Evolutionary conservation across 2,329 filamentous ascomycete genomes (phyloP), one percentile per base, ranked within the genome.

Genomic region (Penicillium sp.): DNA sequence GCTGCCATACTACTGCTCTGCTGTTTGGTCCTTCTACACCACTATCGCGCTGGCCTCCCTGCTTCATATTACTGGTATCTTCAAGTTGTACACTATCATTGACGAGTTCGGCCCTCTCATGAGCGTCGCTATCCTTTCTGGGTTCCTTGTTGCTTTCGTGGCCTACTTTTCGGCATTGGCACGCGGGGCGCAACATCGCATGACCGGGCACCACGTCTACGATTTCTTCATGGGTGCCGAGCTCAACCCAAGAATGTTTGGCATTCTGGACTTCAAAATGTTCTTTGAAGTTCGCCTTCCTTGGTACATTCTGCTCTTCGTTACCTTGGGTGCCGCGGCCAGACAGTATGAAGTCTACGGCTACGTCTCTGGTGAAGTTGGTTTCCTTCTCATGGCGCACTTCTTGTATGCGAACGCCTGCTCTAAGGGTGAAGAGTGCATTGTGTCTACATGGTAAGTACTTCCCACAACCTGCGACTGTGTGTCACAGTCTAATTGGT

Each of bases 141-240:
- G 91, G 52, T 96, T 87, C 72, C 64, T 91, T 35, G 87, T 95
- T 60, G 83, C 84, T 55, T 77, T 91, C 60, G 73, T 89, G 45
- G 91, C 90, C 48, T 98, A 97, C 72, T 76, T 88, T 66, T 95
- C 89, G 15, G 88, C 91, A 29, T 70, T 91, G 50, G 75, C 75
- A 54, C 85, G 93, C 51, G 90, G 90, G 49, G 84, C 83, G 43
- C 79, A 93, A 65, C 89, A 97, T 70, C 86, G 91, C 56, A 96
- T 97, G 89, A 95, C 88, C 6, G 87, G 87, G 33, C 78, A 82
- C 60, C 79, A 77, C 40, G 73, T 93, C 61, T 91, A 93, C 68
- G 88, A 94, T 73, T 93, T 93, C 71, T 94, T 93, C 76, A 89
- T 93, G n/a, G n/a, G n/a, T n/a, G n/a, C n/a, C n/a, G n/a, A n/a